Conservation (phyloP, 352 stramenopile genomes). For the Phytophthora cactorum region DNA sequence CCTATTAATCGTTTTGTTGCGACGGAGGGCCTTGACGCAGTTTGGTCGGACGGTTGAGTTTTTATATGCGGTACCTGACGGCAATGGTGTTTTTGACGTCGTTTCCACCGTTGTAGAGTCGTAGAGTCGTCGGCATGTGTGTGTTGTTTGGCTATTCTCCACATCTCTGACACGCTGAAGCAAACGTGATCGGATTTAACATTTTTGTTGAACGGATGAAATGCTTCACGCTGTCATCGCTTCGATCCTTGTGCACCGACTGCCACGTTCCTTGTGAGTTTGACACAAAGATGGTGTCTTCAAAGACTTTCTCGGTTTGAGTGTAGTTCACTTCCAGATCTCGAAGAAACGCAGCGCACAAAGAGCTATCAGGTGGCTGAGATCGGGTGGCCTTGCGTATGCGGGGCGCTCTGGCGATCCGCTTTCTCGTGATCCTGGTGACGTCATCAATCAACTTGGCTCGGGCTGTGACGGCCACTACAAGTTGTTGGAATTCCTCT, state of each 20-base stretch:
- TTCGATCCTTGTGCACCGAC: neutral
- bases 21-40: neutral
- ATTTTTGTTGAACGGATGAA: neutral
- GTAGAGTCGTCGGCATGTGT: neutral
- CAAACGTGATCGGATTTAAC: neutral
- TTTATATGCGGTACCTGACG: neutral
- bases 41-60: neutral
- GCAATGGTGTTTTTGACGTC: neutral
- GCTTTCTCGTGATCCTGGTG: neutral
- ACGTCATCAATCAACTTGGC: neutral
- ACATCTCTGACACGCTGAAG: neutral
- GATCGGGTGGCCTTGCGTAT: neutral
- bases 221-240: neutral
- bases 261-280: neutral
- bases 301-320: neutral
- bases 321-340: neutral
- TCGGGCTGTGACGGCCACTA: neutral
- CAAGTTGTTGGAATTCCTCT: neutral
- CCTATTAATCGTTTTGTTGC: neutral
- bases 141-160: neutral
- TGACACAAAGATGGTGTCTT: neutral
- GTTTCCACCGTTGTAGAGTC: neutral
- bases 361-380: neutral
- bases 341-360: neutral
- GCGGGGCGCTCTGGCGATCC: neutral